Conservation (phyloP, 768 basidiomycete genomes). For the Cantharellus cinnabarinus region DNA sequence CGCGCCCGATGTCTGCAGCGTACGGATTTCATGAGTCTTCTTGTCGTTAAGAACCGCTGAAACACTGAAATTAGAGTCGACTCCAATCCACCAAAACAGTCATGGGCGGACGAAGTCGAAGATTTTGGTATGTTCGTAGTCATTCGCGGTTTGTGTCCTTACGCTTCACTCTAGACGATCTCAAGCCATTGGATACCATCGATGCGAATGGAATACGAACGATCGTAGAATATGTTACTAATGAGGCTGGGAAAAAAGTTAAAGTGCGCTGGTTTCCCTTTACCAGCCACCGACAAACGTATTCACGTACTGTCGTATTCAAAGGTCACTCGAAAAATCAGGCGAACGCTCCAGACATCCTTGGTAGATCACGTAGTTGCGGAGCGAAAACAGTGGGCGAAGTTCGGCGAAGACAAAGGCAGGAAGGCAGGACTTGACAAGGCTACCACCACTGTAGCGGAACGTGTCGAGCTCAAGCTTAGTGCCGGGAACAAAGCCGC, state of each 20-base stretch:
- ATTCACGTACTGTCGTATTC: background rate
- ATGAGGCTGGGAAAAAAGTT: constrained; percentile 88
- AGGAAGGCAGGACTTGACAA: constrained; percentile 76
- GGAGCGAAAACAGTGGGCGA: constrained; percentile 80
- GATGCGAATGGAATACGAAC: constrained; percentile 78
- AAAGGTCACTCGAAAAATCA: constrained; percentile 72
- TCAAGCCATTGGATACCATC: constrained; percentile 33
- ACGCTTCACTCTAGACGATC: background rate
- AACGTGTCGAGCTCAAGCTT: constrained; percentile 43
- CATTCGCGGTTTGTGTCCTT: background rate
- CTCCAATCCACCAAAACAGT: constrained; percentile 29
- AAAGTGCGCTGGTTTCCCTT: constrained; percentile 34
- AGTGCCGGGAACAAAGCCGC: constrained; percentile 35
- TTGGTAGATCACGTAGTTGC: constrained; percentile 90
- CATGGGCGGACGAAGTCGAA: constrained; percentile 79
- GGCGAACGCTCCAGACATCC: constrained; percentile 70
- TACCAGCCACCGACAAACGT: no score
- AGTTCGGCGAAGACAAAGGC: constrained; percentile 83
- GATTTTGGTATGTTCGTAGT: constrained; percentile 31
- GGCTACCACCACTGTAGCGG: constrained; percentile 83
- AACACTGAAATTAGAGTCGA: no score
- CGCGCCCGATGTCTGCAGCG: no score
- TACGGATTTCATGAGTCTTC: no score
- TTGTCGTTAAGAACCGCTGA: no score
- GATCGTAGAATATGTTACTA: constrained; percentile 60